phyloP scores from a whole-genome alignment of 2,329 filamentous ascomycete species.

The Albifimbria verrucaria region DNA sequence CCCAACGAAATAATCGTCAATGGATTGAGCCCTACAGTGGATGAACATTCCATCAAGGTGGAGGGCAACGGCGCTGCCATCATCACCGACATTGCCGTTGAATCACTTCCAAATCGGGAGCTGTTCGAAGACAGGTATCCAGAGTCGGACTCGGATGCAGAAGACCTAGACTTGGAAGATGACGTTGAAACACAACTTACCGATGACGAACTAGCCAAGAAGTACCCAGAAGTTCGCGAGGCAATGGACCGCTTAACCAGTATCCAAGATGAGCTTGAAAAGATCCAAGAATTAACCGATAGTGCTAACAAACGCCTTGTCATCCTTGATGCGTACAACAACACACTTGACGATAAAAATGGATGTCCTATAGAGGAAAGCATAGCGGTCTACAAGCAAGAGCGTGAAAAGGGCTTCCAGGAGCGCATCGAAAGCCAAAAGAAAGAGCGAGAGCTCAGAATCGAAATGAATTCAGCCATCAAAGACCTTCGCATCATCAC shows the following conservation, averaged over 20 bases:
- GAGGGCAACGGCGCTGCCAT: constrained; percentile 54
- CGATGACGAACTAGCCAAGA: constrained; percentile 18
- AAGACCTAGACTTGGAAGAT: constrained; percentile 26
- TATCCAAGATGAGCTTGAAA: constrained; percentile 18
- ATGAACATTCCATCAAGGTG: constrained; percentile 59
- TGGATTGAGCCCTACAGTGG: constrained; percentile 52
- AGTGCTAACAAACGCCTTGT: constrained; percentile 31
- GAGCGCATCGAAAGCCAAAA: constrained; percentile 34
- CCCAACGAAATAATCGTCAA: constrained; percentile 55
- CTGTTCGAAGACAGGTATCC: constrained; percentile 53
- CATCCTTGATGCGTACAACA: constrained; percentile 38
- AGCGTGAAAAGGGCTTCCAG: constrained; percentile 38
- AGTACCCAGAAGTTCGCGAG: constrained; percentile 17
- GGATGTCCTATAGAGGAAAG: constrained; percentile 30
- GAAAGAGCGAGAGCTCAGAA: constrained; percentile 27
- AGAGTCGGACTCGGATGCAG: constrained; percentile 37
- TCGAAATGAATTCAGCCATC: constrained; percentile 26
- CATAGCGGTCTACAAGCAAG: constrained; percentile 37
- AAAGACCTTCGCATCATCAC: too few relatives aligned
- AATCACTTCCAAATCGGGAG: constrained; percentile 53
- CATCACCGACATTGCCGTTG: constrained; percentile 60
- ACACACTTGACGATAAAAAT: constrained; percentile 30
- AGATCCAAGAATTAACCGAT: constrained; percentile 15
- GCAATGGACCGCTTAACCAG: constrained; percentile 26
- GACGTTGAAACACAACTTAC: constrained; percentile 8